Conservation (phyloP, 495 filamentous ascomycete species). For the Tuber borchii region DNA sequence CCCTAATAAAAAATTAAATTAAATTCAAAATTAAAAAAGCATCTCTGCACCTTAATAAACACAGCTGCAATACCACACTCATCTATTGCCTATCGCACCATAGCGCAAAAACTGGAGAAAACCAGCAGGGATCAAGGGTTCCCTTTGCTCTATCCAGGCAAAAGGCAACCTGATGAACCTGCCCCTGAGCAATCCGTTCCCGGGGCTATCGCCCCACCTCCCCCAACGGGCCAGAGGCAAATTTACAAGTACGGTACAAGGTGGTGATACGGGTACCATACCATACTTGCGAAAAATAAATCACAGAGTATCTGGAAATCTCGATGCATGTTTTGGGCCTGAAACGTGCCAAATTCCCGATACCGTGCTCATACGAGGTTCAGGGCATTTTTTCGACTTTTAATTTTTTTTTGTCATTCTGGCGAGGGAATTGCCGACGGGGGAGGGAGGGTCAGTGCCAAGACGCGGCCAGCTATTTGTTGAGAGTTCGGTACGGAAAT, state of each 20-base stretch:
- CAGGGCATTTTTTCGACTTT: not conserved
- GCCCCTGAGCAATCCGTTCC: not conserved
- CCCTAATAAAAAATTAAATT: not conserved
- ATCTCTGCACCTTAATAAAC: not conserved
- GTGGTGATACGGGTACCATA: not conserved
- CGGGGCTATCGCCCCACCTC: not conserved
- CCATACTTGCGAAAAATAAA: not conserved
- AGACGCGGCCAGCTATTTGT: not conserved
- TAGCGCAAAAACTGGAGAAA: not conserved
- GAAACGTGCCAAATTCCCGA: too few species aligned
- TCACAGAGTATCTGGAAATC: not conserved
- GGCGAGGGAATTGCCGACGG: not conserved
- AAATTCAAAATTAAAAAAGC: not conserved
- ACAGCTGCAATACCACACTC: not conserved
- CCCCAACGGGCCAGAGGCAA: not conserved
- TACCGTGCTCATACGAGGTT: too few species aligned
- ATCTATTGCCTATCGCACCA: not conserved
- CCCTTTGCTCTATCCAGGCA: not conserved
- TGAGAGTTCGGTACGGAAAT: not conserved
- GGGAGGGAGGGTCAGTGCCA: not conserved
- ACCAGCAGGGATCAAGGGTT: not conserved
- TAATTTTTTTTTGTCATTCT: not conserved
- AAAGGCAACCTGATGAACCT: not conserved
- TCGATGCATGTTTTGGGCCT: not conserved
- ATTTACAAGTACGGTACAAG: not conserved